Conservation (phyloP, 208 protist genomes). For the Acanthamoeba quina region DNA sequence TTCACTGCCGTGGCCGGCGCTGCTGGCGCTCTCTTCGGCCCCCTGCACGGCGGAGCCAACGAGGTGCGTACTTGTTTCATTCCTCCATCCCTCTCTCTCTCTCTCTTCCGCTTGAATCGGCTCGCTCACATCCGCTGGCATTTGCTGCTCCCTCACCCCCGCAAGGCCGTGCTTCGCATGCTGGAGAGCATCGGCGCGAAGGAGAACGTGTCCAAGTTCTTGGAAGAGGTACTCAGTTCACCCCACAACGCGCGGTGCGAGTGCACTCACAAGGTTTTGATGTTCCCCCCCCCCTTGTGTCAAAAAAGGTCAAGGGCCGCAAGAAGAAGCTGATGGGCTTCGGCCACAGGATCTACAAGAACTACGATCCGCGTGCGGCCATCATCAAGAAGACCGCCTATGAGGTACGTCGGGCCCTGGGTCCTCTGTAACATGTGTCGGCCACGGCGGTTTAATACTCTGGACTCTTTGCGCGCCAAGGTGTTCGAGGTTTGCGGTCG, state of each 20-base stretch:
- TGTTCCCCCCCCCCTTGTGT: no score
- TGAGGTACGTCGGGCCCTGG: conserved; percentile 69
- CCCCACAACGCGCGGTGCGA: no score
- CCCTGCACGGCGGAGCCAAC: conserved; percentile 88
- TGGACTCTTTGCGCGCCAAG: no score
- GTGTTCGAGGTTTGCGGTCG: conserved; percentile 80
- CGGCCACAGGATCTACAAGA: conserved; percentile 92
- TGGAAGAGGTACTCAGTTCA: conserved; percentile 46
- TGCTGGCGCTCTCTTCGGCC: conserved; percentile 88
- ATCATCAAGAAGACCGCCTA: conserved; percentile 85
- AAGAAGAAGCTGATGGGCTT: conserved; percentile 90
- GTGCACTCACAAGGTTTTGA: no score
- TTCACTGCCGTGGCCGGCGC: conserved; percentile 84
- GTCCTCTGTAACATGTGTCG: no score
- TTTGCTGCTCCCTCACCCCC: conserved; percentile 15
- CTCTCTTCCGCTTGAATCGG: background rate
- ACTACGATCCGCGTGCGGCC: conserved; percentile 90
- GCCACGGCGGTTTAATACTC: no score
- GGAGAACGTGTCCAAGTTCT: conserved; percentile 83
- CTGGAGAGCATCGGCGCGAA: conserved; percentile 88
- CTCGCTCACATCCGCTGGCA: no score
- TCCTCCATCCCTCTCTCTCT: background rate
- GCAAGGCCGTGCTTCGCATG: conserved; percentile 89
- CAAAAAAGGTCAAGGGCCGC: conserved; percentile 82
- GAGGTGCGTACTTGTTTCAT: conserved; percentile 6